Percentiles rank a stretch among this genome's conserved stretches.
Conservation (phyloP, 1,284 basidiomycete species). For the Termitomyces sp. region DNA sequence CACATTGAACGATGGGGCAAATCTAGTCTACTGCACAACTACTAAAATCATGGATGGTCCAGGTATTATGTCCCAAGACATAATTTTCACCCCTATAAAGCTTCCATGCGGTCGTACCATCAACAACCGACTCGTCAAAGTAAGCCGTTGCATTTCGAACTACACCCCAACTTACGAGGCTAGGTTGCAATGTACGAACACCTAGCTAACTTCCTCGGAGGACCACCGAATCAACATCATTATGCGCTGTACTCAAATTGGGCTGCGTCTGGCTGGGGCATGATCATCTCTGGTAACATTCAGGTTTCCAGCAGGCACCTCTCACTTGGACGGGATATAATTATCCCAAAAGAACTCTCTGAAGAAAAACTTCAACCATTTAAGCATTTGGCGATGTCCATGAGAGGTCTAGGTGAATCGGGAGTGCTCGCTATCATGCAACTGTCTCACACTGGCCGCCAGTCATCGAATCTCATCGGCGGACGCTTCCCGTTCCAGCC, state of each 20-base stretch:
- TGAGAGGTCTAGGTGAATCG: constrained; percentile 34
- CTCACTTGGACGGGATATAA: constrained; percentile 76
- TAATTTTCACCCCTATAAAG: constrained; percentile 15
- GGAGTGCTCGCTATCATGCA: constrained; percentile 68
- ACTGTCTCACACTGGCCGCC: constrained; percentile 82
- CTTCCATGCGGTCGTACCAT: constrained; percentile 17
- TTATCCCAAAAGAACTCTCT: constrained; percentile 48
- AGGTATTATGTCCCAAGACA: neutral
- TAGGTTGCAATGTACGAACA: constrained; percentile 87
- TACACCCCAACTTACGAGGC: neutral
- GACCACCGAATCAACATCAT: constrained; percentile 66
- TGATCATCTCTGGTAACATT: constrained; percentile 88
- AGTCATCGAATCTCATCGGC: constrained; percentile 71
- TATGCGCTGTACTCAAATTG: constrained; percentile 71
- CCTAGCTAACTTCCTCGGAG: constrained; percentile 63
- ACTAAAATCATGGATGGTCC: constrained; percentile 4
- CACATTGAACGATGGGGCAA: too few species aligned
- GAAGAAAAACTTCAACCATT: constrained; percentile 48
- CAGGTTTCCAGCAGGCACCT: constrained; percentile 73
- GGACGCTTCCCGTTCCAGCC: constrained; percentile 57
- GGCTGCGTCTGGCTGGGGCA: constrained; percentile 80
- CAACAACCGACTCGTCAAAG: constrained; percentile 18
- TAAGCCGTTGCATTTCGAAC: neutral
- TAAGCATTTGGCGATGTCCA: constrained; percentile 42
- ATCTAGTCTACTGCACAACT: neutral